phyloP scores from a whole-genome alignment of 345 rosid species.

The Hevea brasiliensis region DNA sequence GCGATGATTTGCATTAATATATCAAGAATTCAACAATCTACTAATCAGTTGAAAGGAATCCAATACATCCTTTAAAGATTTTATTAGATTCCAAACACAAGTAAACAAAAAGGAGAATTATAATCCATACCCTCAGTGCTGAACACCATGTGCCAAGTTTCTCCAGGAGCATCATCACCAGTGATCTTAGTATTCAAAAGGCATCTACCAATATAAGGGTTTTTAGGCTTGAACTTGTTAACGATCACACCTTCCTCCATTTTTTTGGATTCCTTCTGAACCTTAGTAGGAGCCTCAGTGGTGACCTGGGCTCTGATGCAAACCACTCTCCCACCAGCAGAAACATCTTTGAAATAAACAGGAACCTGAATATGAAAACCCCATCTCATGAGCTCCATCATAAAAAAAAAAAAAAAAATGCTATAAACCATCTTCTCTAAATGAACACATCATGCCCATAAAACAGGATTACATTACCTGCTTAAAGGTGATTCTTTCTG shows the following conservation, averaged over 20 bases:
- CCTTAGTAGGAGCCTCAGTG: conserved; percentile 88
- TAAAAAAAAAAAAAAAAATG: background rate
- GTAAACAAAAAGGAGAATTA: background rate
- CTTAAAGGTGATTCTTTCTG: conserved; percentile 67
- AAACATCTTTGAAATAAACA: conserved; percentile 46
- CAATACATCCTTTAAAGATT: too few relatives aligned
- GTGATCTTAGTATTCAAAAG: conserved; percentile 97
- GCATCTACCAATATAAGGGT: conserved; percentile 82
- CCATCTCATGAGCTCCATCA: background rate
- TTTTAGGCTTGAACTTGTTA: conserved; percentile 92
- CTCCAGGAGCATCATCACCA: conserved; percentile 98
- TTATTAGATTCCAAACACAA: too few relatives aligned
- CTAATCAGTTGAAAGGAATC: background rate
- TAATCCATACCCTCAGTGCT: conserved; percentile 73
- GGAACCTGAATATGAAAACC: conserved; percentile 44
- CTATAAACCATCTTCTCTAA: background rate
- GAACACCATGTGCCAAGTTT: conserved; percentile 99
- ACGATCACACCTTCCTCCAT: conserved; percentile 78
- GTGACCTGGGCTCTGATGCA: conserved; percentile 88
- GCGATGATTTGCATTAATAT: background rate
- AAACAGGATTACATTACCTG: conserved; percentile 40
- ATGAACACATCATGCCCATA: background rate
- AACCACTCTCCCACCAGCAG: conserved; percentile 46
- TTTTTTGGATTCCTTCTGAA: conserved; percentile 75
- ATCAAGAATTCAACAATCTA: background rate